Base-by-base conservation (phyloP, 768 basidiomycete species). In the Phylloporus sp. region DNA sequence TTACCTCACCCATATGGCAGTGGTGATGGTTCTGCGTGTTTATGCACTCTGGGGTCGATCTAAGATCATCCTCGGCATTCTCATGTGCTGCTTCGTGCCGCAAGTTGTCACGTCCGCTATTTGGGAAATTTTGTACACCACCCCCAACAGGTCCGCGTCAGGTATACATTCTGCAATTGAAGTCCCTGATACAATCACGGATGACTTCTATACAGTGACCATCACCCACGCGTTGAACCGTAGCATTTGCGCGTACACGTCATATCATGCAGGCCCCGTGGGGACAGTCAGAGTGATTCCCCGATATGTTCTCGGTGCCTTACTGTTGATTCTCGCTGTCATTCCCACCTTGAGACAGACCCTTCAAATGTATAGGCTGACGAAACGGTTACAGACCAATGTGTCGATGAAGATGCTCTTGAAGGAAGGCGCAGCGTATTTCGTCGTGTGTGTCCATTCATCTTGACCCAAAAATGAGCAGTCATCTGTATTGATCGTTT, bases 381-480 rank as follows among this genome's bases (percentile, higher is more conserved):
- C 46, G 1, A 53, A 44, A 15, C 28, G 3, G 18, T 53, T 43
- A 44, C 23, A 42, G 5, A 13, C 17, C 13, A 54, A 42, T 20
- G 37, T 13, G 1, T 35, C 28, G 13, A 37, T 54, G 28, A 34
- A 33, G n/a, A 28, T 43, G 5, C 31, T 54, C 6, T 23, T 34
- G 21, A 35, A 33, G 5, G 52, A 54, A 13, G 52, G 48, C 9
- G 18, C 37, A 0, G 9, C 38, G 1, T 55, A 55, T 33, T 55
- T 49, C 23, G 4, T 45, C 21, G 17, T 43, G 52, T 53, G 24
- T 4, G 54, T 42, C n/a, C n/a, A n/a, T n/a, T n/a, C n/a, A n/a
- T n/a, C n/a, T n/a, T n/a, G 32, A 10, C 14, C 4, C 17, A 9
- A 14, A 17, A 6, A 23, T 3, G 4, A 13, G n/a, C 18, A n/a